Conservation (phyloP, 139 green algal genomes). For the Nannochloris sp. region DNA sequence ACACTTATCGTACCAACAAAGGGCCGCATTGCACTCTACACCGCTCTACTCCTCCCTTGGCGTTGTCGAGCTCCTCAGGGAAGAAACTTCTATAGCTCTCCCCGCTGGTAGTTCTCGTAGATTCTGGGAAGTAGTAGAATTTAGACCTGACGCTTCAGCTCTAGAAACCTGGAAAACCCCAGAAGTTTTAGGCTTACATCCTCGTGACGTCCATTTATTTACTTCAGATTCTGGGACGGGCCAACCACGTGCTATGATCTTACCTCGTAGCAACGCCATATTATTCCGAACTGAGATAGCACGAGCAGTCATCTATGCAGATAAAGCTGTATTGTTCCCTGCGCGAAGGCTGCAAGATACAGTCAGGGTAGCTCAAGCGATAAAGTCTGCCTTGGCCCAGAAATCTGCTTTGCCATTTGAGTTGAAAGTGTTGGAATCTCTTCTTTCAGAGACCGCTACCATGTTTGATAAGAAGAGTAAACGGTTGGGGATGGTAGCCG, state of each 20-base stretch:
- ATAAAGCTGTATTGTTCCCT: constrained; percentile 40
- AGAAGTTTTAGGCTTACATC: constrained; percentile 30
- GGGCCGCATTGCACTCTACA: too few species aligned
- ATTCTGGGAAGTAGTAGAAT: constrained; percentile 42
- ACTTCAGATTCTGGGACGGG: constrained; percentile 9
- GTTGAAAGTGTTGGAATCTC: constrained; percentile 41
- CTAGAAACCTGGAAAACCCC: constrained; percentile 40
- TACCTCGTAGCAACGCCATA: constrained; percentile 15
- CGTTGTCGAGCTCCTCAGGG: constrained; percentile 27
- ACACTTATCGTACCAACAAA: too few species aligned
- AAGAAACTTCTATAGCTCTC: constrained; percentile 14
- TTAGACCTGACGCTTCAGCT: constrained; percentile 18
- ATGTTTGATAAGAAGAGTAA: constrained; percentile 26
- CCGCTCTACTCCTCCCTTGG: too few species aligned
- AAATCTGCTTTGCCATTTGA: constrained; percentile 34
- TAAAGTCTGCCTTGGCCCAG: constrained; percentile 22
- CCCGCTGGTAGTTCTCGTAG: constrained; percentile 1
- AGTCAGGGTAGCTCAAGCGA: constrained; percentile 22
- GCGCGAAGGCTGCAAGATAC: constrained; percentile 27
- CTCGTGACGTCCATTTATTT: constrained; percentile 40
- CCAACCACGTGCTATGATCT: constrained; percentile 20
- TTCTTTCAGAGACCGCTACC: constrained; percentile 37
- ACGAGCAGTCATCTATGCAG: constrained; percentile 29
- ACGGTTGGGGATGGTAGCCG: constrained; percentile 34
- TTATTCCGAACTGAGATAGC: constrained; percentile 35